Conservation (phyloP, 768 basidiomycete species). For the Amanita rubescens region DNA sequence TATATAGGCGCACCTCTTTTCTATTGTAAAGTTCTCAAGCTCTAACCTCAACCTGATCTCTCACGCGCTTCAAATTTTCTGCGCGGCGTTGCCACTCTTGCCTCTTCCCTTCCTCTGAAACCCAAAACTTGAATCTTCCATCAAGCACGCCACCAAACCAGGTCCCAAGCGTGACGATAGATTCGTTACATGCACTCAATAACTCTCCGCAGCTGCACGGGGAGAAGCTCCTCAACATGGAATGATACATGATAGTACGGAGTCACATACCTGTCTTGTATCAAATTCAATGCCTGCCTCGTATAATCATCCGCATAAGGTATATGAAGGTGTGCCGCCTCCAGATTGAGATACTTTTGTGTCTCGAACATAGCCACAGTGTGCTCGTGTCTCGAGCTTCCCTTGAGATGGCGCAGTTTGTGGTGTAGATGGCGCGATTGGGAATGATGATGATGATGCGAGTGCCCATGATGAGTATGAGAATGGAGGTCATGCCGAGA, state of each 20-base stretch:
- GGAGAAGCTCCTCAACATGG: not conserved
- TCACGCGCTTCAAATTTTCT: conserved; percentile 28
- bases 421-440: conserved; percentile 24
- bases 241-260: not conserved
- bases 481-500: not conserved
- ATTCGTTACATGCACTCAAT: conserved; percentile 33
- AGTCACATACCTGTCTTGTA: conserved; percentile 33
- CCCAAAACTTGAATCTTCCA: conserved; percentile 31
- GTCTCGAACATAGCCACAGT: conserved; percentile 71
- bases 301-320: conserved; percentile 38
- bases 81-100: conserved; percentile 26
- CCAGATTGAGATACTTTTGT: conserved; percentile 62
- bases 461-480: not conserved
- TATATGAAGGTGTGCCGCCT: conserved; percentile 45
- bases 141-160: conserved; percentile 43
- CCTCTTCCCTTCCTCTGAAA: conserved; percentile 21
- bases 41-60: conserved; percentile 26
- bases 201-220: conserved; percentile 43
- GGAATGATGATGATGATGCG: conserved; percentile 4
- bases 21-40: conserved; percentile 40
- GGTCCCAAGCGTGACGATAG: conserved; percentile 31
- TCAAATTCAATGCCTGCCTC: conserved; percentile 32
- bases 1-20: conserved; percentile 37
- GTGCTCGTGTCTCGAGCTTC: conserved; percentile 30
- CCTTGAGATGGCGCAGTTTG: conserved; percentile 28